Evolutionary conservation across 805 yeast genomes (phyloP).

Genomic region (Debaryomyces tyrocola): DNA sequence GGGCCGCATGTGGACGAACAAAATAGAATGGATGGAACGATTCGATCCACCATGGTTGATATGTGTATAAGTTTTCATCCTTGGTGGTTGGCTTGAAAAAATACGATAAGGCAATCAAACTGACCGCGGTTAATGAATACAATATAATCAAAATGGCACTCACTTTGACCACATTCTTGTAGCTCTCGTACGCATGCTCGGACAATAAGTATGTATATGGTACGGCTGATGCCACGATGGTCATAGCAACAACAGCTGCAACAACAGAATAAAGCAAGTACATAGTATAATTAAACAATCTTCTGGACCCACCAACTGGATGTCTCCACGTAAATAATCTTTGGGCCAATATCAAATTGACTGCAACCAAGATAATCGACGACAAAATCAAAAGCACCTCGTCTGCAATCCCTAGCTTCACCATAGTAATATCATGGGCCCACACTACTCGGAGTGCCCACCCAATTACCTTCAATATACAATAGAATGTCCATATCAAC

Average conservation of each 20-base stretch:
- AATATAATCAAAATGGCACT: slow-evolving; percentile 31
- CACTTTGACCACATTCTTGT: slow-evolving; percentile 55
- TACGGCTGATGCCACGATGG: slow-evolving; percentile 59
- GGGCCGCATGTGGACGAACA: slow-evolving; percentile 51
- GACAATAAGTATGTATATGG: slow-evolving; percentile 60
- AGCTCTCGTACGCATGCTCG: slow-evolving; percentile 44
- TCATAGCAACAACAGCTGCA: slow-evolving; percentile 60
- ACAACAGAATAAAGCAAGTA: slow-evolving; percentile 52
- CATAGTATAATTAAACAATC: slow-evolving; percentile 52
- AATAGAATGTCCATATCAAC: slow-evolving; percentile 54
- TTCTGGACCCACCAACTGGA: slow-evolving; percentile 63
- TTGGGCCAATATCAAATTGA: slow-evolving; percentile 66
- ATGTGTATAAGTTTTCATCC: slow-evolving; percentile 54
- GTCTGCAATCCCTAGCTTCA: slow-evolving; percentile 55
- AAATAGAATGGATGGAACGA: slow-evolving; percentile 59
- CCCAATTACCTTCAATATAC: slow-evolving; percentile 55
- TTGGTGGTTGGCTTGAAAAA: slow-evolving; percentile 52
- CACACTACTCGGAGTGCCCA: slow-evolving; percentile 58
- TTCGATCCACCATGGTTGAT: slow-evolving; percentile 80
- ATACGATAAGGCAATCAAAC: slow-evolving; percentile 52
- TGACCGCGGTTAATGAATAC: slow-evolving; percentile 55
- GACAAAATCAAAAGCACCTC: slow-evolving; percentile 59
- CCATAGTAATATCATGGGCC: slow-evolving; percentile 49
- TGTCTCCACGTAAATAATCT: slow-evolving; percentile 77
- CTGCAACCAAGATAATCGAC: slow-evolving; percentile 55